Percentiles rank a stretch among this genome's conserved stretches.
These are phyloP conservation scores for Globisporangium mamillatum DNA, from an alignment of 352 stramenopile genomes.

Conservation along the genomic window DNA sequence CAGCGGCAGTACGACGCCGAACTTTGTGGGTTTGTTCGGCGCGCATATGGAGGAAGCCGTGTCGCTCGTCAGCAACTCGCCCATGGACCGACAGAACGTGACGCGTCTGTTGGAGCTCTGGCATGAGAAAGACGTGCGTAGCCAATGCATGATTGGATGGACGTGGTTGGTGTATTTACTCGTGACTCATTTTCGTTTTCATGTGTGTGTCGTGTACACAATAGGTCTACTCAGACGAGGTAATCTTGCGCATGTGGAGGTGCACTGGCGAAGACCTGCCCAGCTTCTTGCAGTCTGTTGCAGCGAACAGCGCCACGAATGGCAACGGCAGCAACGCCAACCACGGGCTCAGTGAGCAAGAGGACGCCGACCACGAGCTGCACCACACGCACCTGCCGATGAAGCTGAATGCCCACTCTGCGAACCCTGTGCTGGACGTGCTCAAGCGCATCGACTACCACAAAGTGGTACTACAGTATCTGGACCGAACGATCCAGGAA, in stretches of 20 bases:
- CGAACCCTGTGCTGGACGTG: slow-evolving; percentile 67
- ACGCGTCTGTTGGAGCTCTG: slow-evolving; percentile 71
- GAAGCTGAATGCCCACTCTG: slow-evolving; percentile 75
- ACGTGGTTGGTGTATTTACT: background rate
- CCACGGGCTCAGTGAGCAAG: slow-evolving; percentile 13
- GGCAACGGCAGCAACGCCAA: slow-evolving; percentile 5
- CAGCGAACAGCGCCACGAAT: background rate
- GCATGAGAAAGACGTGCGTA: slow-evolving; percentile 63
- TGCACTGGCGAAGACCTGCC: slow-evolving; percentile 75
- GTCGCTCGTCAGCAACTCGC: slow-evolving; percentile 80
- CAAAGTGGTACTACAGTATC: slow-evolving; percentile 58
- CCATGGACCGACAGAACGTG: slow-evolving; percentile 77
- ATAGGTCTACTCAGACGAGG: slow-evolving; percentile 41
- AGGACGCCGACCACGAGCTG: slow-evolving; percentile 31
- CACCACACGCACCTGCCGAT: slow-evolving; percentile 42
- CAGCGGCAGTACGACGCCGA: background rate
- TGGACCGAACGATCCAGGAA: slow-evolving; percentile 56
- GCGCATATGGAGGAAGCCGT: slow-evolving; percentile 67
- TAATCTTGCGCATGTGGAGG: slow-evolving; percentile 76
- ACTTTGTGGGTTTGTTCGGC: slow-evolving; percentile 35
- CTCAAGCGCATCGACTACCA: slow-evolving; percentile 83
- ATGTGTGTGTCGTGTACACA: background rate
- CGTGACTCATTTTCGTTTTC: background rate
- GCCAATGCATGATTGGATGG: background rate
- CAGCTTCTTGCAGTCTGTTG: slow-evolving; percentile 34